Conservation (phyloP, 345 rosid species). For the Fremontodendron californicum region DNA sequence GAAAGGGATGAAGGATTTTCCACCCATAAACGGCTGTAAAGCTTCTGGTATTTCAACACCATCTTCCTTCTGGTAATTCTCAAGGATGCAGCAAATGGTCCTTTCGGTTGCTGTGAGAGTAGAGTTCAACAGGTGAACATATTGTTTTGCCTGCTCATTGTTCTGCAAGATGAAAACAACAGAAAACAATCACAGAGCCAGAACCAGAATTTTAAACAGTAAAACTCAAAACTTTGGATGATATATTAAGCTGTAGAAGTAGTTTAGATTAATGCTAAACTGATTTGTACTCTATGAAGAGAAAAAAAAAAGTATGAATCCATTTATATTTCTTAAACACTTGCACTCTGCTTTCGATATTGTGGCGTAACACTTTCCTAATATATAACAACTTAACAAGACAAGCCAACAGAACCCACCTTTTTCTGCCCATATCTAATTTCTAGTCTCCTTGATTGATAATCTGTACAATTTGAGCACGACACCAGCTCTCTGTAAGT, state of each 20-base stretch:
- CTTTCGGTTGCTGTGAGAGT: constrained; percentile 96
- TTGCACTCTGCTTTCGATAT: background rate
- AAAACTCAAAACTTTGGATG: background rate
- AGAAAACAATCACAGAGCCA: background rate
- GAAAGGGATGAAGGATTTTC: constrained; percentile 70
- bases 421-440: constrained; percentile 91
- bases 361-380: background rate
- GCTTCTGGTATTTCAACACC: constrained; percentile 83
- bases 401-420: constrained; percentile 33
- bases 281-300: background rate
- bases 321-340: background rate
- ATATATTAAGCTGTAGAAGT: background rate
- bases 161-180: constrained; percentile 37
- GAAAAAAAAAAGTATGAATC: background rate
- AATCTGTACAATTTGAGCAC: constrained; percentile 13
- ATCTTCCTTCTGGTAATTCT: constrained; percentile 78
- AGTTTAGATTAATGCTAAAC: background rate
- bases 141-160: constrained; percentile 76
- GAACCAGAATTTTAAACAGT: background rate
- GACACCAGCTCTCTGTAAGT: constrained; percentile 34
- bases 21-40: constrained; percentile 63
- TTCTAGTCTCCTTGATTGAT: constrained; percentile 57
- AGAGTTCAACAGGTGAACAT: constrained; percentile 83
- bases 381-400: background rate
- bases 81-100: constrained; percentile 89